A percentile compares a stretch with the other conserved stretches of the same genome.
phyloP scores from a whole-genome alignment of 805 yeast species.

The Teunomyces panamensis region DNA sequence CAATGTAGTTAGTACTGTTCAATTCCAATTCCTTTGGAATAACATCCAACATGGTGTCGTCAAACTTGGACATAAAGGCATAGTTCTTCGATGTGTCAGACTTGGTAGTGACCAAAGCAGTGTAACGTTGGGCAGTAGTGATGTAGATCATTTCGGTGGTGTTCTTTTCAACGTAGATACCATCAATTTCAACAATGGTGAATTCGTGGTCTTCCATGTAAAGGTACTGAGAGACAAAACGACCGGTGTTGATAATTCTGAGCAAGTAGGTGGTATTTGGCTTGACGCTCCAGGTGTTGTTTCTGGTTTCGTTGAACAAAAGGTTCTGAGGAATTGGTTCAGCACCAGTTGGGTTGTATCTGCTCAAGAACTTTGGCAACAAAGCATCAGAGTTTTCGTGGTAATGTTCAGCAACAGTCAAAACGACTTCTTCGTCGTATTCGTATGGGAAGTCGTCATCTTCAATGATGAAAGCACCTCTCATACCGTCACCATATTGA shows the following conservation, averaged over 20 bases:
- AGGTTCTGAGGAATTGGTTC: conserved; percentile 90
- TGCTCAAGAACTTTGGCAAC: conserved; percentile 55
- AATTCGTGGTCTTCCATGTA: conserved; percentile 86
- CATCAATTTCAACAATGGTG: conserved; percentile 89
- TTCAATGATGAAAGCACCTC: conserved; percentile 74
- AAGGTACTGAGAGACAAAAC: conserved; percentile 86
- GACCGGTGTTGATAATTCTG: conserved; percentile 82
- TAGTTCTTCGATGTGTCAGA: conserved; percentile 58
- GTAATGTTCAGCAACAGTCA: conserved; percentile 86
- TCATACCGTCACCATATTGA: conserved; percentile 92
- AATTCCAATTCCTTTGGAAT: conserved; percentile 62
- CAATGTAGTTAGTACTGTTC: conserved; percentile 74
- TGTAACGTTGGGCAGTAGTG: conserved; percentile 89
- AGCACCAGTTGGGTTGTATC: conserved; percentile 94
- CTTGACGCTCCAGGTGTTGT: conserved; percentile 72
- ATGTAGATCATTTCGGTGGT: conserved; percentile 70
- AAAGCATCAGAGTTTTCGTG: conserved; percentile 58
- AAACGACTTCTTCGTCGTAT: conserved; percentile 73
- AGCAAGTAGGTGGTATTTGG: conserved; percentile 84
- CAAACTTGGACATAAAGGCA: conserved; percentile 80
- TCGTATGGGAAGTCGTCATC: conserved; percentile 66
- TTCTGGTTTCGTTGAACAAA: conserved; percentile 77
- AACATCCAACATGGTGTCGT: conserved; percentile 77
- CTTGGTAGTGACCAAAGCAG: conserved; percentile 75
- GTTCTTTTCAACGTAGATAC: conserved; percentile 76